These are phyloP conservation scores for Saccharomyces hybrid DNA, from an alignment of 1,139 yeast genomes.

Conservation along the genomic window DNA sequence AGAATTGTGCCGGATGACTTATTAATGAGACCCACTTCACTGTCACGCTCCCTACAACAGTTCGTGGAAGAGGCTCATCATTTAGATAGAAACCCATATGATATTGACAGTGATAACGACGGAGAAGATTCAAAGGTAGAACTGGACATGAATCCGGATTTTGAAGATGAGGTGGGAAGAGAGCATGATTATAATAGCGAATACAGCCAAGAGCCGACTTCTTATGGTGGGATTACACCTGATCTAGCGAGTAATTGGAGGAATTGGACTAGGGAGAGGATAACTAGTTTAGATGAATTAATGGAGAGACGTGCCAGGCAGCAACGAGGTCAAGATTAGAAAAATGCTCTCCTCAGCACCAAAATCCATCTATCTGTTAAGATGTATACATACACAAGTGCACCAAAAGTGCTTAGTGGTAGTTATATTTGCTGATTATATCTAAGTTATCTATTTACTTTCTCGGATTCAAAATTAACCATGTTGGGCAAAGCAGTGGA, in stretches of 20 bases:
- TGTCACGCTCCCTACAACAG: conserved; percentile 14
- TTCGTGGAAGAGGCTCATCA: conserved; percentile 19
- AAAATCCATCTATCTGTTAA: neutral
- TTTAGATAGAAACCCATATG: conserved; percentile 16
- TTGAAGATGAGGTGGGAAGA: neutral
- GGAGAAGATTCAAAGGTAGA: conserved; percentile 2
- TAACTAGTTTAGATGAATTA: neutral
- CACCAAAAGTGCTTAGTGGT: neutral
- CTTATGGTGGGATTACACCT: neutral
- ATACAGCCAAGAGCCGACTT: conserved; percentile 1
- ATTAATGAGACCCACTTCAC: neutral
- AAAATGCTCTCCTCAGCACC: neutral
- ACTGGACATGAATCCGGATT: neutral
- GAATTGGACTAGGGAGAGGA: neutral
- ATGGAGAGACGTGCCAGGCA: neutral
- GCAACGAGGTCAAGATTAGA: neutral
- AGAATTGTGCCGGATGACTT: neutral
- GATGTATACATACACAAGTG: neutral
- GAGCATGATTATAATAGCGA: conserved; percentile 7
- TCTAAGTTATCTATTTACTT: neutral
- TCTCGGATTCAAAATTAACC: conserved; percentile 17
- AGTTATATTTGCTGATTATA: neutral
- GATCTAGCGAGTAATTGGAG: neutral
- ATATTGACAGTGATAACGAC: conserved; percentile 13
- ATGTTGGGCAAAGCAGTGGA: conserved; percentile 22